These are phyloP conservation scores for Erythrobasidium hasegawianum DNA, from an alignment of 1,284 basidiomycete species.

Conservation along the genomic window DNA sequence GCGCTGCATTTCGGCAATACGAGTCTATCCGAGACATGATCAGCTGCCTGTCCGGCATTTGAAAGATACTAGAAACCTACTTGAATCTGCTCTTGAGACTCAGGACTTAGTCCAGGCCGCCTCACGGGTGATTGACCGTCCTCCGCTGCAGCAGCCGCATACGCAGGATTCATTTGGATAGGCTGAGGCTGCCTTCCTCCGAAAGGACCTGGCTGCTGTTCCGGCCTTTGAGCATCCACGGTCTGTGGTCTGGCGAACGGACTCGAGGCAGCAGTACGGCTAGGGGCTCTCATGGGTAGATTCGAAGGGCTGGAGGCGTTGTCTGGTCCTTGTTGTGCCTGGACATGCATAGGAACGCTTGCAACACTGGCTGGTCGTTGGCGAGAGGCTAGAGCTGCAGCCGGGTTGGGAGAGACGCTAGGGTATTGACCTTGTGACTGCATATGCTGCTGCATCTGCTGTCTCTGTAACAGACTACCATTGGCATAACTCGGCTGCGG, in stretches of 20 bases:
- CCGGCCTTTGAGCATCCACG: neutral
- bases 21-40: neutral
- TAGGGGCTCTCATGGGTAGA: neutral
- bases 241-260: neutral
- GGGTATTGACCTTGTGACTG: conserved; percentile 2
- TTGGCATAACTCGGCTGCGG: neutral
- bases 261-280: conserved; percentile 2
- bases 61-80: neutral
- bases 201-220: neutral
- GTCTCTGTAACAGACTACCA: neutral
- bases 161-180: neutral
- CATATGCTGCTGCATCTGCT: conserved; percentile 15
- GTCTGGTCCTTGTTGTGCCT: neutral
- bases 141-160: neutral
- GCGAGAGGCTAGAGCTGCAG: neutral
- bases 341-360: neutral
- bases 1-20: neutral
- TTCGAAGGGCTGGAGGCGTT: neutral
- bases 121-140: neutral
- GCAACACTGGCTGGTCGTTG: conserved; percentile 7
- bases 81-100: neutral
- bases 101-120: neutral
- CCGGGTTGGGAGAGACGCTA: neutral
- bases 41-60: too few species aligned
- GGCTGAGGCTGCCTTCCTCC: neutral